Evolutionary conservation across 2,329 filamentous ascomycete genomes (phyloP), one percentile per base, ranked within the genome.

Genomic region (Truncatella angustata): DNA sequence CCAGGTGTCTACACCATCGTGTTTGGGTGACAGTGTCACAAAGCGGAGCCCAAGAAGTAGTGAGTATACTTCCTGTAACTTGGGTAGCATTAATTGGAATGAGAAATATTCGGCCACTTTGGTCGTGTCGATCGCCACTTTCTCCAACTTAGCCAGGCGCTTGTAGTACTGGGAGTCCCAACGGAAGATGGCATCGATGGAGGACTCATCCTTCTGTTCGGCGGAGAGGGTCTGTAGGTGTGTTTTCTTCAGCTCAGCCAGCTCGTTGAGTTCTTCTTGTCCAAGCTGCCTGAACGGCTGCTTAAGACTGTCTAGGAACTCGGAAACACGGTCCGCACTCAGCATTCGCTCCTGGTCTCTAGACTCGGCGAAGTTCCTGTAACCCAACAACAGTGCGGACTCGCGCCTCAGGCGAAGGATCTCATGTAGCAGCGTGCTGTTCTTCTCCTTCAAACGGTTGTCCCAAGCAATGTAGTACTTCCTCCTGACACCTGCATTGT

Each of bases 121-220:
- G 5, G 35, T 28, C 4, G 18, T 18, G 21, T 35, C 30, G 4
- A 49, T 23, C 18, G 35, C 18, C 10, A 16, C 35, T 12, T 37
- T 16, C 30, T 46, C 9, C 6, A n/a, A 6, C 21, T 18, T 49
- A 28, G 14, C 21, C 26, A 49, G 32, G 32, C 20, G 10, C 32
- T 11, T 49, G 45, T 49, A 49, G 21, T 49, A 49, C 20, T 11
- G 5, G 12, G n/a, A 6, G 34, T 49, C 43, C 43, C 43, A 46
- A 16, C 43, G 43, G 24, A 46, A 46, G 23, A 46, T 46, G 26
- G n/a, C 26, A 5, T 20, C n/a, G 26, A 24, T 18, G 26, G 23
- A 30, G 10, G 43, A 46, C 11, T 32, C 43, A 24, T 46, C 43
- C 26, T 30, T 16, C 14, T 28, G 6, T 11, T 11, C 26, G 10